Percentiles rank a stretch among this genome's conserved stretches.
Evolutionary conservation across 192 early-diverging fungal genomes (phyloP).

Genomic region (Coemansia sp.): DNA sequence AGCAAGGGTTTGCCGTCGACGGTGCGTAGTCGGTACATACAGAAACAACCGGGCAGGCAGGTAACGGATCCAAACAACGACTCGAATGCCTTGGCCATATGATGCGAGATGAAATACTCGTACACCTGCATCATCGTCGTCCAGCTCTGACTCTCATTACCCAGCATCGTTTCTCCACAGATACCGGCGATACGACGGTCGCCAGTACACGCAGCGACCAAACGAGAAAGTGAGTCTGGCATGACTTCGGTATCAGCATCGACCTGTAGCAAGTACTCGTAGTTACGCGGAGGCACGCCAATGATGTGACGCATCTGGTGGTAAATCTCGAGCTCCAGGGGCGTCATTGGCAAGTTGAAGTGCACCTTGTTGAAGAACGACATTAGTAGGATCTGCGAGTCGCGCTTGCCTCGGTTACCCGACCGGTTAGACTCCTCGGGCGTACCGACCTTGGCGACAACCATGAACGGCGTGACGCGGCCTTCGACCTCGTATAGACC

Average conservation of each 20-base stretch:
- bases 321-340: constrained; percentile 95
- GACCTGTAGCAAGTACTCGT: constrained; percentile 81
- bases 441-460: constrained; percentile 94
- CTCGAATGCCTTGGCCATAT: constrained; percentile 90
- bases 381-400: constrained; percentile 98
- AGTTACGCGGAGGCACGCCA: constrained; percentile 82
- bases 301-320: constrained; percentile 98
- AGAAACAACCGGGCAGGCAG: constrained; percentile 88
- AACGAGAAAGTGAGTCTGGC: constrained; percentile 85
- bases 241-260: constrained; percentile 88
- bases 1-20: constrained; percentile 72
- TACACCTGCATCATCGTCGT: constrained; percentile 99
- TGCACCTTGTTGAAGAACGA: constrained; percentile 95
- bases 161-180: constrained; percentile 93
- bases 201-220: constrained; percentile 81
- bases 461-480: constrained; percentile 92
- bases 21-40: constrained; percentile 83
- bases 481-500: constrained; percentile 92
- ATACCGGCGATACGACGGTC: constrained; percentile 84
- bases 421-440: constrained; percentile 83
- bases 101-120: constrained; percentile 94
- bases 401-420: constrained; percentile 98
- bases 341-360: constrained; percentile 89
- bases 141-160: constrained; percentile 90
- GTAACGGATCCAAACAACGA: constrained; percentile 83